Evolutionary conservation across 805 yeast species (phyloP).

Genomic region (Candida khao-thaluensis): DNA sequence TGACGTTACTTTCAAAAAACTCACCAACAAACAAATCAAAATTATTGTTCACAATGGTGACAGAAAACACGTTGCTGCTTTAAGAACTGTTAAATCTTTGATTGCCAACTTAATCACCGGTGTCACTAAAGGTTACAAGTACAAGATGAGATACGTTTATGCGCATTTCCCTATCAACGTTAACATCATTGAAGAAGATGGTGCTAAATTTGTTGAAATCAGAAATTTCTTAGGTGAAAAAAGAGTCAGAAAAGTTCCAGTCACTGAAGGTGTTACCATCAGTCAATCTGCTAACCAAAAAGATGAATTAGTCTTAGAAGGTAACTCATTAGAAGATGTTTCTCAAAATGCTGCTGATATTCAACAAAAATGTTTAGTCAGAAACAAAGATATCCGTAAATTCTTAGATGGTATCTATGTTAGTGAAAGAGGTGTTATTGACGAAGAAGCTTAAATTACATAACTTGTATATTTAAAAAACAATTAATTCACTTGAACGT

Average conservation of each 20-base stretch:
- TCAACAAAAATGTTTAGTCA: slow-evolving; percentile 96
- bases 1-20: slow-evolving; percentile 87
- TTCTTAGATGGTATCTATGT: slow-evolving; percentile 99
- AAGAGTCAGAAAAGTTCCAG: slow-evolving; percentile 85
- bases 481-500: slow-evolving; percentile 26
- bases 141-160: slow-evolving; percentile 99
- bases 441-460: slow-evolving; percentile 49
- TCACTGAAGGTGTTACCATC: slow-evolving; percentile 86
- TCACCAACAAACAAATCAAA: slow-evolving; percentile 70
- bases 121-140: slow-evolving; percentile 98
- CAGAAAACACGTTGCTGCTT: slow-evolving; percentile 99
- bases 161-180: slow-evolving; percentile 99
- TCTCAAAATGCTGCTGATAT: slow-evolving; percentile 98
- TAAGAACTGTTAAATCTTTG: slow-evolving; percentile 97
- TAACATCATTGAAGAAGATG: slow-evolving; percentile 80
- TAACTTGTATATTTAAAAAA: slow-evolving; percentile 21
- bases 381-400: slow-evolving; percentile 99
- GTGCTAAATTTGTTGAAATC: slow-evolving; percentile 78
- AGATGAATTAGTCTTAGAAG: slow-evolving; percentile 90
- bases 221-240: slow-evolving; percentile 99
- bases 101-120: slow-evolving; percentile 94
- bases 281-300: slow-evolving; percentile 80
- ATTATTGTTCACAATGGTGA: slow-evolving; percentile 97
- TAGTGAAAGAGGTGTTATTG: slow-evolving; percentile 89
- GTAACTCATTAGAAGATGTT: slow-evolving; percentile 96